Evolutionary conservation across 495 filamentous ascomycete genomes (phyloP), one percentile per base, ranked within the genome.

Genomic region (Hyaloscypha finlandica): DNA sequence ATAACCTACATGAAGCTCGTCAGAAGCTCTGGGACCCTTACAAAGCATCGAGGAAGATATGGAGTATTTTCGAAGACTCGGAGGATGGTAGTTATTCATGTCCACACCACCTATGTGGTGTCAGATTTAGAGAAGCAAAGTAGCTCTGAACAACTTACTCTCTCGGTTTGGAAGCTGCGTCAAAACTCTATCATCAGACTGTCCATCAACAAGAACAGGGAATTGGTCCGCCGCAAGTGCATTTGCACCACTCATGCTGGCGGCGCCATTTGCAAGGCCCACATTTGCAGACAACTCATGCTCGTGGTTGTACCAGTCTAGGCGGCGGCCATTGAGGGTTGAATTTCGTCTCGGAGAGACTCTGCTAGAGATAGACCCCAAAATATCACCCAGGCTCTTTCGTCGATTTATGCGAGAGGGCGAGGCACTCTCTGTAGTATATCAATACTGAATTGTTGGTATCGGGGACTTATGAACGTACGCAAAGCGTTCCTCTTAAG

Each of bases 371-470:
- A 71, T 62, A 19, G 62, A 61, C 12, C 65, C 66, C 32, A 69
- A 32, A 32, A 74, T 54, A 62, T 67, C 61, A 32, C 68, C 51
- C 16, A 74, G 48, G 56, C 71, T 74, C 58, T 67, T 74, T 48
- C 71, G 64, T 33, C 69, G 48, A 33, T 69, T 63, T 16, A 37
- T 30, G 51, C 31, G 42, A 12, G 53, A 56, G 30, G 20, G 53
- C 3, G 30, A 56, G 25, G 53, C 20, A 56, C 30, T 59, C 29
- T 35, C 56, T 33, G 29, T n/a, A 59, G 2, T 35, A n/a, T 25
- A 59, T 35, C 25, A 35, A 37, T 19, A 48, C 1, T 4, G 42
- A 12, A 48, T 19, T 48, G 42, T 48, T 6, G 16, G 16, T 14
- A 48, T 48, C 16, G 4, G 9, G 42, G 42, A 19, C 8, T 19